These are phyloP conservation scores for Beta macrorhiza DNA, from an alignment of 179 eudicot genomes.

Conservation along the genomic window DNA sequence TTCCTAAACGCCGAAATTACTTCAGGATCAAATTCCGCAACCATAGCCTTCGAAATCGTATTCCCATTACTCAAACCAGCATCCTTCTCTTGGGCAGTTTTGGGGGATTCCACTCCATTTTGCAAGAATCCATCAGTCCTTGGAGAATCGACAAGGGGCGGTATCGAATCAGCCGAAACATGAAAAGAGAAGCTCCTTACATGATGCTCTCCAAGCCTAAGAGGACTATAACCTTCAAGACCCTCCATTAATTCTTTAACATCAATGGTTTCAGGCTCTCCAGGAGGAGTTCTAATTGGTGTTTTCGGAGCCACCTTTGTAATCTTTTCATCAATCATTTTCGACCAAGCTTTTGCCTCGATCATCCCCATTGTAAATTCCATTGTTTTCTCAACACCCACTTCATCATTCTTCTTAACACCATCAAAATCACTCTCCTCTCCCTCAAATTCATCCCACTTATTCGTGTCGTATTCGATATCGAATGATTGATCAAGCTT, in stretches of 20 bases:
- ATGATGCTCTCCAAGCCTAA: constrained; percentile 24
- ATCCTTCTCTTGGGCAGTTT: constrained; percentile 16
- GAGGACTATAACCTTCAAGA: constrained; percentile 57
- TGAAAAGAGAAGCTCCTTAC: constrained; percentile 67
- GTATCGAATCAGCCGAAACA: constrained; percentile 34
- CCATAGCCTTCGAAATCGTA: constrained; percentile 32
- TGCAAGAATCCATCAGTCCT: constrained; percentile 19
- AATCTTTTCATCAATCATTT: constrained; percentile 78
- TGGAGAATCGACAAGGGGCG: constrained; percentile 31
- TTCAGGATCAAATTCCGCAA: constrained; percentile 64
- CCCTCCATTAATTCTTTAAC: constrained; percentile 92
- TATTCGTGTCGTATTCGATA: not conserved
- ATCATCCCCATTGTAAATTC: constrained; percentile 60
- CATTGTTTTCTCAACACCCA: constrained; percentile 23
- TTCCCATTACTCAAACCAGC: constrained; percentile 28
- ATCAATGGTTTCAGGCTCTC: constrained; percentile 83
- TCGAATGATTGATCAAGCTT: constrained; percentile 35
- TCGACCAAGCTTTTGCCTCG: constrained; percentile 87
- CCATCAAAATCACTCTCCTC: not conserved
- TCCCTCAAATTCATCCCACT: not conserved
- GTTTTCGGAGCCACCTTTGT: constrained; percentile 60
- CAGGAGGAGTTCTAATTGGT: constrained; percentile 73
- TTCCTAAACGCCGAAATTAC: constrained; percentile 64
- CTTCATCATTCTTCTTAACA: constrained; percentile 1
- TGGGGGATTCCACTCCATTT: constrained; percentile 7